Evolutionary conservation across 1,139 yeast species (phyloP).

Genomic region (Scheffersomyces insectosa): DNA sequence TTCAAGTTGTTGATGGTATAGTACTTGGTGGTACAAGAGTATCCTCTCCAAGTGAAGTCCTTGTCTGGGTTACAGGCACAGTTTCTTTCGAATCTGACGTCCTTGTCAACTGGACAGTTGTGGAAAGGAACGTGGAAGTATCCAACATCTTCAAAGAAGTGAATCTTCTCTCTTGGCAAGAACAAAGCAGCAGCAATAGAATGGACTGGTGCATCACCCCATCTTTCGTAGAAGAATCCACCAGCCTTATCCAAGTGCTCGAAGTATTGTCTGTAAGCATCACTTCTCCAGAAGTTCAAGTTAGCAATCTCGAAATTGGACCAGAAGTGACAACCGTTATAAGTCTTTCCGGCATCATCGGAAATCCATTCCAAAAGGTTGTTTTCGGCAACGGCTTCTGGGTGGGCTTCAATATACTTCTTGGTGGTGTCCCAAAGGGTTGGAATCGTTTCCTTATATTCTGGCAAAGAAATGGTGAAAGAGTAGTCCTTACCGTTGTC

Average conservation of each 20-base stretch:
- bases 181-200: constrained; percentile 83
- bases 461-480: constrained; percentile 81
- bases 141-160: constrained; percentile 82
- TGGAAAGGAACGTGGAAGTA: constrained; percentile 77
- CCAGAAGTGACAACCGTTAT: constrained; percentile 87
- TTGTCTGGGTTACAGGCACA: constrained; percentile 73
- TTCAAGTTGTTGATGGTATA: constrained; percentile 60
- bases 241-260: constrained; percentile 74
- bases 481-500: constrained; percentile 74
- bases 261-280: constrained; percentile 68
- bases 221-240: constrained; percentile 87
- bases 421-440: constrained; percentile 81
- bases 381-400: constrained; percentile 63
- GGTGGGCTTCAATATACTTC: constrained; percentile 62
- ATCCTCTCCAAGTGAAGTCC: constrained; percentile 86
- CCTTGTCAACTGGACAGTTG: constrained; percentile 72
- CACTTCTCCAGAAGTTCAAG: constrained; percentile 70
- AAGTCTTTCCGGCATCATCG: constrained; percentile 64
- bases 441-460: constrained; percentile 76
- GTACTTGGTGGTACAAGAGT: constrained; percentile 79
- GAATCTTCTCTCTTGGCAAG: constrained; percentile 63
- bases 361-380: constrained; percentile 74
- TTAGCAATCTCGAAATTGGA: constrained; percentile 82
- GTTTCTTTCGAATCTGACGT: constrained; percentile 50
- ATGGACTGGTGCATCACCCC: constrained; percentile 95